Percentiles rank a stretch among this genome's conserved stretches.
Evolutionary conservation across 2,329 filamentous ascomycete species (phyloP).

Genomic region (Alternaria solani): DNA sequence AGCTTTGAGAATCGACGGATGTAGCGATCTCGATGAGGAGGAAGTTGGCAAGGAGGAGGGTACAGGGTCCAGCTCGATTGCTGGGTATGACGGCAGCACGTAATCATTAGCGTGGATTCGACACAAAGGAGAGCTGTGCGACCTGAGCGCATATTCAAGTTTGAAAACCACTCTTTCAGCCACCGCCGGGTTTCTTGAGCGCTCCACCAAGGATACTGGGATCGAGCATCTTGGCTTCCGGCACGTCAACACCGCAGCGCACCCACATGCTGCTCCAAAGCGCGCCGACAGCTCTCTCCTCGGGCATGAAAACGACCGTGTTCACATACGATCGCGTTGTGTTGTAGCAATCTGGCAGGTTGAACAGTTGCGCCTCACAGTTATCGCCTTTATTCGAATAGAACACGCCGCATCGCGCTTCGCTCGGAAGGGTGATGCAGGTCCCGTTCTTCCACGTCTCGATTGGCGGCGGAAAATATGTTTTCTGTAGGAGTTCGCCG

Average conservation of each 20-base stretch:
- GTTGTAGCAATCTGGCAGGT: conserved; percentile 39
- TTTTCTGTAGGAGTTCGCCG: conserved; percentile 39
- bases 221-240: conserved; percentile 41
- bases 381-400: conserved; percentile 45
- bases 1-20: neutral
- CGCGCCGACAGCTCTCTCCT: conserved; percentile 43
- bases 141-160: neutral
- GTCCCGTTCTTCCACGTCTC: conserved; percentile 40
- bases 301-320: conserved; percentile 48
- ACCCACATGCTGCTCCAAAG: conserved; percentile 49
- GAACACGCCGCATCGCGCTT: conserved; percentile 47
- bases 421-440: conserved; percentile 42
- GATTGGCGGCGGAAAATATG: conserved; percentile 34
- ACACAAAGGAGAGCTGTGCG: neutral
- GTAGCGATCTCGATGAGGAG: neutral
- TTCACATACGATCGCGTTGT: conserved; percentile 41
- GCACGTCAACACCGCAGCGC: conserved; percentile 42
- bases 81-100: no score
- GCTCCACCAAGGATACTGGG: conserved; percentile 38
- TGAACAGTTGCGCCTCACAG: conserved; percentile 48
- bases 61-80: neutral
- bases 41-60: neutral
- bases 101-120: neutral
- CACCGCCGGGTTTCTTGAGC: conserved; percentile 37
- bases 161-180: conserved; percentile 16